Evolutionary conservation across 176 grass and related monocot species (phyloP), one percentile per base, ranked within the genome.

Genomic region (Miscanthus lutarioriparius): DNA sequence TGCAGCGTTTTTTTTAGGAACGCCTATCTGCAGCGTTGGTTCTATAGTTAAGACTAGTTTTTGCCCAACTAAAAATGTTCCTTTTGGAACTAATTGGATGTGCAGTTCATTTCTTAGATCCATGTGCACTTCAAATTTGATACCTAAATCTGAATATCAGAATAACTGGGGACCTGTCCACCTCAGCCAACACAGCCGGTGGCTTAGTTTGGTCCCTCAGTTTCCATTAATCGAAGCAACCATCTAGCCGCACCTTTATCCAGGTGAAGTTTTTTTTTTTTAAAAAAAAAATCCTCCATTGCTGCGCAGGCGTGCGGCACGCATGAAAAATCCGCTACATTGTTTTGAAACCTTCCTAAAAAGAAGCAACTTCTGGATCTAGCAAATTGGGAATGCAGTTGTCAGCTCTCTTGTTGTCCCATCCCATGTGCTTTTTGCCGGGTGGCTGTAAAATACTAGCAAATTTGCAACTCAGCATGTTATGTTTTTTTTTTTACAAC

Each of bases 401-500:
- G 14, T 51, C 3, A 13, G 5, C 14, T 79, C 25, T 14, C 22
- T 37, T 73, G 36, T 13, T 33, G 32, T 45, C 39, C 41, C 79
- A 80, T 80, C n/a, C n/a, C n/a, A n/a, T n/a, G 68, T 80, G 58
- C 10, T 8, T 23, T 40, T 80, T 26, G 33, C 25, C 58, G 6
- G 77, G 20, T 82, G 7, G 8, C 22, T 70, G 30, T 64, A 78
- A 28, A 74, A 63, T 13, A 63, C 47, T 49, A 47, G 40, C 48
- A 20, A 37, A 65, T 79, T 80, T 88, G 56, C 35, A 19, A 25
- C 44, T 74, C 9, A 83, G 45, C 59, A 35, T 17, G 27, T 22
- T 86, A 7, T 72, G n/a, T n/a, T n/a, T n/a, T n/a, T n/a, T n/a
- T n/a, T n/a, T n/a, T n/a, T n/a, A n/a, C n/a, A n/a, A n/a, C n/a